phyloP scores from a whole-genome alignment of 352 stramenopile species.

The Globisporangium solare region DNA sequence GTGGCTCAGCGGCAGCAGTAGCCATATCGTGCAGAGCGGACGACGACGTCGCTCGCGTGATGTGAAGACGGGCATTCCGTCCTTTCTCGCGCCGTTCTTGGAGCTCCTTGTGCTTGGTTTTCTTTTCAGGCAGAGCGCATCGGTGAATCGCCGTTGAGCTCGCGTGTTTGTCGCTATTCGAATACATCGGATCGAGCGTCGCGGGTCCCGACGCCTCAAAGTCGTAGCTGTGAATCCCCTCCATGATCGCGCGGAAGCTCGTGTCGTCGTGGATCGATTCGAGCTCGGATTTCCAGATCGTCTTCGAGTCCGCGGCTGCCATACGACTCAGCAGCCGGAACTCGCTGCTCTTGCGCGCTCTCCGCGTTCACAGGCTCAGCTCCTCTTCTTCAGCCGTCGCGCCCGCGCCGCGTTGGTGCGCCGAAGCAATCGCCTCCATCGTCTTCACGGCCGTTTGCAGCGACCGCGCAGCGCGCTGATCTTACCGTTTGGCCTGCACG shows the following conservation, averaged over 20 bases:
- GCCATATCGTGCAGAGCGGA: slow-evolving; percentile 5
- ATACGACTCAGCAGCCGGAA: slow-evolving; percentile 50
- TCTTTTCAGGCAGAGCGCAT: slow-evolving; percentile 48
- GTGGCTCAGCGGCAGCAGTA: not conserved
- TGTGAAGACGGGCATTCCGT: slow-evolving; percentile 39
- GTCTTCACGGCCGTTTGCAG: slow-evolving; percentile 36
- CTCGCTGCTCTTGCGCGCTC: slow-evolving; percentile 48
- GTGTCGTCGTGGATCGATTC: slow-evolving; percentile 47
- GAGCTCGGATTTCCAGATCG: slow-evolving; percentile 47
- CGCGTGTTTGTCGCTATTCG: not conserved
- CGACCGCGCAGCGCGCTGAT: slow-evolving; percentile 48
- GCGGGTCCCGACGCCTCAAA: no score
- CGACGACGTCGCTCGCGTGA: slow-evolving; percentile 11
- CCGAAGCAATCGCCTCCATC: slow-evolving; percentile 39
- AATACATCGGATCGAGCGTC: not conserved
- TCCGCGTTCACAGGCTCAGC: slow-evolving; percentile 17
- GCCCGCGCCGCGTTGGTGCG: slow-evolving; percentile 9
- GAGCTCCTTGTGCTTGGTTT: slow-evolving; percentile 55
- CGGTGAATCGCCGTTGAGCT: slow-evolving; percentile 4
- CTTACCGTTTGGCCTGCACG: slow-evolving; percentile 27
- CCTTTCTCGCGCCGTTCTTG: slow-evolving; percentile 54
- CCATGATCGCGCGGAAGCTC: slow-evolving; percentile 11
- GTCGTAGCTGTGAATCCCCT: not conserved
- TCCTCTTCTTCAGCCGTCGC: slow-evolving; percentile 9
- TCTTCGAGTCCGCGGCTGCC: slow-evolving; percentile 37